Evolutionary conservation across 108 stramenopile genomes (phyloP).

Genomic region (Parietichytrium sp.): DNA sequence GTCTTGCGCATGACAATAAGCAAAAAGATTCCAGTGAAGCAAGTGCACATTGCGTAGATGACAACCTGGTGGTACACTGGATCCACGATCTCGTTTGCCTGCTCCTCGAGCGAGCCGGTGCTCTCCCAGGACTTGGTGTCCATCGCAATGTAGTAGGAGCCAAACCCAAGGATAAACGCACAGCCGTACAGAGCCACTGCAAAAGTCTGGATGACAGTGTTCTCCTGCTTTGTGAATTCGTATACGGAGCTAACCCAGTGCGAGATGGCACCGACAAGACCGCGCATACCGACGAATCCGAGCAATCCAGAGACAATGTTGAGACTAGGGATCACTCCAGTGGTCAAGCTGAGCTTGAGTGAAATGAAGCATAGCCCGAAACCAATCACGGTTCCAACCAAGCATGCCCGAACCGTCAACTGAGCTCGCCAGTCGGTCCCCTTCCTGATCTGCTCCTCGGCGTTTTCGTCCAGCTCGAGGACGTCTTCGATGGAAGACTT

Average conservation of each 20-base stretch:
- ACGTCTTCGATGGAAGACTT: not conserved
- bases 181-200: slow-evolving; percentile 4
- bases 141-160: slow-evolving; percentile 41
- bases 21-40: slow-evolving; percentile 13
- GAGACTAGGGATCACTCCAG: not conserved
- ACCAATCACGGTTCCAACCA: not conserved
- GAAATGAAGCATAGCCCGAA: not conserved
- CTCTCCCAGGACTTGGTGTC: not conserved
- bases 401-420: not conserved
- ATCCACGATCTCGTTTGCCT: not conserved
- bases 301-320: slow-evolving; percentile 23
- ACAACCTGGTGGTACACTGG: not conserved
- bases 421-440: not conserved
- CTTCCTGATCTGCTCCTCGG: not conserved
- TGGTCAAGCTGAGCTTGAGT: slow-evolving; percentile 23
- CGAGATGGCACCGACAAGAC: not conserved
- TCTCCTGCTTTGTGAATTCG: slow-evolving; percentile 23
- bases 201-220: slow-evolving; percentile 21
- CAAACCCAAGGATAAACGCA: slow-evolving; percentile 20
- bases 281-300: slow-evolving; percentile 11
- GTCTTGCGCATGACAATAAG: slow-evolving; percentile 22
- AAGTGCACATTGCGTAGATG: not conserved
- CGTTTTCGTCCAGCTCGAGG: not conserved
- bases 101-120: not conserved
- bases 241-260: not conserved